Percentiles rank a stretch among this genome's conserved stretches.
These are phyloP conservation scores for Echria macrotheca DNA, from an alignment of 495 filamentous ascomycete species.

Conservation along the genomic window DNA sequence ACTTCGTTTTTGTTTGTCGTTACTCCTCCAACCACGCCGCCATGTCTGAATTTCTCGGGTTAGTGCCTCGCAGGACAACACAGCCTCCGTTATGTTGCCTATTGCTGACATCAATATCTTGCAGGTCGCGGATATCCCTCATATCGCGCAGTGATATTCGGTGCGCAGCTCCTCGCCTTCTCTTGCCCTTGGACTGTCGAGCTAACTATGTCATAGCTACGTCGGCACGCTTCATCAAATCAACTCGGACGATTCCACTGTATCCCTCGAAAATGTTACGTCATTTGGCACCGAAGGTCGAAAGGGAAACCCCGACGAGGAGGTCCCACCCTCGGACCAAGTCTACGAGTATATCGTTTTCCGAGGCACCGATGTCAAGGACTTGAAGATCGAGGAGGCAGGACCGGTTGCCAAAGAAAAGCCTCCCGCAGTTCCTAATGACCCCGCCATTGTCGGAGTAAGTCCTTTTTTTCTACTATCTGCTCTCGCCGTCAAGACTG, in stretches of 20 bases:
- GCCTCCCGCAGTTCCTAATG: constrained; percentile 77
- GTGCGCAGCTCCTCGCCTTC: constrained; percentile 41
- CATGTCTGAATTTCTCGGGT: constrained; percentile 52
- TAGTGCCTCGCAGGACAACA: constrained; percentile 12
- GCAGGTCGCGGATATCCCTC: constrained; percentile 72
- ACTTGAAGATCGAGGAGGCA: constrained; percentile 83
- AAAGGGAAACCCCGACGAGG: constrained; percentile 66
- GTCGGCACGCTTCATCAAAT: constrained; percentile 95
- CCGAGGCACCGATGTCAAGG: constrained; percentile 96
- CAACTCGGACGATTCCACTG: constrained; percentile 92
- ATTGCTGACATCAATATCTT: constrained; percentile 21
- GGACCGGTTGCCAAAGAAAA: constrained; percentile 60
- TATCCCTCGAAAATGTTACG: constrained; percentile 90
- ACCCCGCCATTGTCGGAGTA: constrained; percentile 96
- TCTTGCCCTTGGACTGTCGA: constrained; percentile 5
- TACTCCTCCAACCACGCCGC: constrained; percentile 1
- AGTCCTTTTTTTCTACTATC: constrained; percentile 43
- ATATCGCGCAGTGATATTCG: constrained; percentile 97
- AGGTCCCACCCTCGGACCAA: constrained; percentile 72
- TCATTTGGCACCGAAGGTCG: constrained; percentile 93
- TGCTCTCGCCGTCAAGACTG: constrained; percentile 8
- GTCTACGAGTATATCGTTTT: constrained; percentile 99
- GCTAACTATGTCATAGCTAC: constrained; percentile 54
- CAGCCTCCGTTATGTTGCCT: constrained; percentile 1
- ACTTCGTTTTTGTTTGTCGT: too few relatives aligned